phyloP scores from a whole-genome alignment of 2,329 filamentous ascomycete species.

The Cytospora leucostoma region DNA sequence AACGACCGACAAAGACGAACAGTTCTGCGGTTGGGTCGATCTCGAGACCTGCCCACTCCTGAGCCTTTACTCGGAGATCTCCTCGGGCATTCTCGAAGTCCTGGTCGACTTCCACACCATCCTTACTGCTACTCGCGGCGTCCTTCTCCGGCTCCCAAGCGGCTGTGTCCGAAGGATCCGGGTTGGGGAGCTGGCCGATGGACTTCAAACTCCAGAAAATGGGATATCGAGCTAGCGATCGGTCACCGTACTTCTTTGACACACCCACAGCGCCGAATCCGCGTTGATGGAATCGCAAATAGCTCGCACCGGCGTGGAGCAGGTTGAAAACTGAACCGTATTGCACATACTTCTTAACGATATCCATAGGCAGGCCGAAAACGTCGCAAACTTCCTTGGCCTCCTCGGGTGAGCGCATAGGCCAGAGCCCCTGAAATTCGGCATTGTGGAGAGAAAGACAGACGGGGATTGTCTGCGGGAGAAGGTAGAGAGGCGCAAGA shows the following conservation, averaged over 20 bases:
- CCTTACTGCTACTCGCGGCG: conserved; percentile 45
- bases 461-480: conserved; percentile 61
- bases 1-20: conserved; percentile 70
- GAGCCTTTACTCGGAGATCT: conserved; percentile 60
- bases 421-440: conserved; percentile 69
- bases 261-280: conserved; percentile 67
- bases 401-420: conserved; percentile 63
- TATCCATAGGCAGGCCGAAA: conserved; percentile 58
- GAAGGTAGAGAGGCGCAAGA: conserved; percentile 61
- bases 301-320: conserved; percentile 62
- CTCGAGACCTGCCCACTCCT: conserved; percentile 68
- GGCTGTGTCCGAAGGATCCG: conserved; percentile 63
- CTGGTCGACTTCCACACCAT: conserved; percentile 55
- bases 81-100: conserved; percentile 56
- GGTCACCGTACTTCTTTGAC: conserved; percentile 67
- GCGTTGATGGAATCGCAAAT: conserved; percentile 63
- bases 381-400: conserved; percentile 63
- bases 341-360: conserved; percentile 62
- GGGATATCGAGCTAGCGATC: conserved; percentile 65
- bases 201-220: conserved; percentile 69
- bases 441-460: conserved; percentile 68
- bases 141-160: conserved; percentile 56
- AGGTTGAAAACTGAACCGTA: conserved; percentile 69
- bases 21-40: conserved; percentile 63
- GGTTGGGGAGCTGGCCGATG: conserved; percentile 65